phyloP scores from a whole-genome alignment of 2,329 filamentous ascomycete species.

The Teratosphaeriaceae sp. region DNA sequence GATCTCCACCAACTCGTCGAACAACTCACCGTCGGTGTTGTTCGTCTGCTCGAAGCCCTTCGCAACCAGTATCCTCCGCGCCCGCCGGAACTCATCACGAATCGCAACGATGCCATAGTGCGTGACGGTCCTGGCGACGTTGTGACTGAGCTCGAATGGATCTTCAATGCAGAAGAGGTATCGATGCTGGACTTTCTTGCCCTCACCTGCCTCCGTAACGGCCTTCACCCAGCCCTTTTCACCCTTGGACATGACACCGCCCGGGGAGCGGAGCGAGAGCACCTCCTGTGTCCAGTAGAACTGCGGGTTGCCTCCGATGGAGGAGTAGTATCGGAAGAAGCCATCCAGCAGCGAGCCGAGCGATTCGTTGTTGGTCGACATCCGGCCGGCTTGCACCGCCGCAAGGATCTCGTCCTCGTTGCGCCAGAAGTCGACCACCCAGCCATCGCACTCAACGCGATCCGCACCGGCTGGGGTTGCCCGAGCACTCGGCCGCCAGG shows the following conservation, averaged over 20 bases:
- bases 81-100: slow-evolving; percentile 75
- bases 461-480: slow-evolving; percentile 20
- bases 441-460: slow-evolving; percentile 43
- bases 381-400: slow-evolving; percentile 50
- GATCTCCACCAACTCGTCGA: slow-evolving; percentile 28
- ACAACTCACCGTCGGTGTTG: slow-evolving; percentile 19
- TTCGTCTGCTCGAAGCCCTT: slow-evolving; percentile 37
- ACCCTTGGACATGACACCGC: slow-evolving; percentile 65
- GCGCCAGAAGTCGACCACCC: slow-evolving; percentile 69
- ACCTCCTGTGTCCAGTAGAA: slow-evolving; percentile 81
- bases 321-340: slow-evolving; percentile 78
- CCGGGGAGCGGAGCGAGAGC: slow-evolving; percentile 63
- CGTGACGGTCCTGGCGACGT: slow-evolving; percentile 79
- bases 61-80: slow-evolving; percentile 62
- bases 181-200: slow-evolving; percentile 62
- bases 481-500: slow-evolving; percentile 39
- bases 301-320: slow-evolving; percentile 50
- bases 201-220: slow-evolving; percentile 55
- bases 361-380: slow-evolving; percentile 64
- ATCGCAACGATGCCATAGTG: slow-evolving; percentile 77
- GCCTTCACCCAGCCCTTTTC: slow-evolving; percentile 84
- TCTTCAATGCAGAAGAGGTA: slow-evolving; percentile 89
- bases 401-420: slow-evolving; percentile 62
- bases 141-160: slow-evolving; percentile 82
- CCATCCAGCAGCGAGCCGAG: slow-evolving; percentile 67